Evolutionary conservation across 208 protist genomes (phyloP), one percentile per base, ranked within the genome.

Genomic region (Wallacemonas sp.): DNA sequence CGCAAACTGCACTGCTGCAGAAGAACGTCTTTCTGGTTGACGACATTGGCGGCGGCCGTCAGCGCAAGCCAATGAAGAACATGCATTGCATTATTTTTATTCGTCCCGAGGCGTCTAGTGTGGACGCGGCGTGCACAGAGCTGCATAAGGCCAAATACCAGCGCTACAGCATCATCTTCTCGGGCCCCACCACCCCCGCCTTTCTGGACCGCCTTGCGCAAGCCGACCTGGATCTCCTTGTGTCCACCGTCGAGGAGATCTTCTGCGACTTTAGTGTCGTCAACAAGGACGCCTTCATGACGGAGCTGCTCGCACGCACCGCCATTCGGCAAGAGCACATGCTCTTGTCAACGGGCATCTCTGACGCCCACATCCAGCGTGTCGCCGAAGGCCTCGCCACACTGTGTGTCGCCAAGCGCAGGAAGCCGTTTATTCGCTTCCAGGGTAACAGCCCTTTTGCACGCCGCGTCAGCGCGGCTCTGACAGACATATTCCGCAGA

Each of bases 11-110:
- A 42, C 87, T 99, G 6, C 81, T 99, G 29, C 85, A 98, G 57
- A 92, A 97, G 59, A 91, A 97, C 45, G 96, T 99, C 1, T 99
- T 98, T 64, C 79, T 99, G 21, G 90, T 99, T 38, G 96, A 99
- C 66, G 68, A 80, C 0, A 60, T 99, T 21, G 71, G 63, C 60
- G 73, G 92, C 26, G 77, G 66, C 13, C 55, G 63, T 1, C 81
- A 87, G 45, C 79, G 93, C 24, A 87, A 96, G 39, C 38, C 66
- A 46, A 98, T 99, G 88, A 85, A 86, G 54, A 91, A 96, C 64
- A 81, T 99, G 73, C 96, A 92, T 19, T 94, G 85, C 50, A 77
- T 98, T 58, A 81, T 94, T 19, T 97, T 97, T 54, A 81, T 97
- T 42, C 85, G 98, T 4, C 98, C 98, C 12, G 97, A 95, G 2